Evolutionary conservation across 257 asterid species (phyloP), one percentile per base, ranked within the genome.

Genomic region (Nicotiana otophora): DNA sequence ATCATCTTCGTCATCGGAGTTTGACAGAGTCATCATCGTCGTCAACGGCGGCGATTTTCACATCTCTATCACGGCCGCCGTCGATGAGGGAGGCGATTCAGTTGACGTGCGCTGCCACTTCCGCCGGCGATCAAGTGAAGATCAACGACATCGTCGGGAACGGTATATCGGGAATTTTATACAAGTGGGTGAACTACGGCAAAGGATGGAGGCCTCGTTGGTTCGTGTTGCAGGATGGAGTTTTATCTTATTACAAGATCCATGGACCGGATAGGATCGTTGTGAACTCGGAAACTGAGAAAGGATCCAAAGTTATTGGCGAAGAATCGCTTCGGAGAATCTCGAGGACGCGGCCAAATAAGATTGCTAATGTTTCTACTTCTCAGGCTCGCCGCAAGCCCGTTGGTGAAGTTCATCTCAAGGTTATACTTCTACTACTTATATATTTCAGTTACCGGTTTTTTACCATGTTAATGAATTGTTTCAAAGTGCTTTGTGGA

Each of bases 131-230:
- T 83, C 53, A 86, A 67, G 88, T 93, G 86, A 93, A 88, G 94
- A 92, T 95, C 76, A 93, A 94, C 65, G 98, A 94, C 7, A 92
- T 94, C 23, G 96, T 95, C 0, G 97, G 99, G 81, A 90, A 90
- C 62, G 98, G 98, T 62, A 87, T 95, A 77, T 92, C 92, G 10
- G 98, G 99, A 76, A 87, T 95, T 77, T 53, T 95, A 87, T 83
- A 90, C 54, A 95, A 95, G 86, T 95, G 99, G 99, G 99, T 95
- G 84, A 95, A 95, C 89, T 95, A 94, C 74, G 99, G 99, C n/a
- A 91, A 87, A 79, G 99, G 99, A 4, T 95, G 99, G 99, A 90
- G 99, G 83, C 97, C 94, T 5, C 84, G 99, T 88, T 95, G 99
- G 98, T 92, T 95, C 69, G 97, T 94, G 26, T 88, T 95, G 92